These are phyloP conservation scores for Kalmanozyma brasiliensis DNA, from an alignment of 1,284 basidiomycete genomes.

Conservation along the genomic window DNA sequence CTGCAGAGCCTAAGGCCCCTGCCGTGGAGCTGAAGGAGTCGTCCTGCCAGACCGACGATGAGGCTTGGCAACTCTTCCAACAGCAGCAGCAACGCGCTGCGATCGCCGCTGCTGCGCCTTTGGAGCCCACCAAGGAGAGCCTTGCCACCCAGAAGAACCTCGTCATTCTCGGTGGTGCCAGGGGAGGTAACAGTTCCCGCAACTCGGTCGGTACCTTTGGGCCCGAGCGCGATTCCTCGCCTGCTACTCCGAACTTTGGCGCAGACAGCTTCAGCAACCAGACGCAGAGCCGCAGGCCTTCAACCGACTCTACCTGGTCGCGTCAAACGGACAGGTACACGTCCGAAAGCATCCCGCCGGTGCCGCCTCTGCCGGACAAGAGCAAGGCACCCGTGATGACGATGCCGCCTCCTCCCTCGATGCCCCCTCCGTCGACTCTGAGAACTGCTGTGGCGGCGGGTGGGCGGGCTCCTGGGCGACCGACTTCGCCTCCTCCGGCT, in stretches of 20 bases:
- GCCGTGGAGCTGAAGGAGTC: conserved; percentile 48
- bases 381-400: conserved; percentile 56
- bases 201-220: conserved; percentile 56
- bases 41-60: conserved; percentile 56
- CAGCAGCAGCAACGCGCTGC: conserved; percentile 21
- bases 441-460: too few species aligned
- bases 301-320: conserved; percentile 49
- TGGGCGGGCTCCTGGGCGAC: conserved; percentile 39
- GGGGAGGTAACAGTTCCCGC: conserved; percentile 27
- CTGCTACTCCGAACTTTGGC: conserved; percentile 45
- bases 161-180: conserved; percentile 41
- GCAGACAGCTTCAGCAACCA: conserved; percentile 42
- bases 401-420: conserved; percentile 56
- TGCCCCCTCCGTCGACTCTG: conserved; percentile 54
- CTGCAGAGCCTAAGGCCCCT: conserved; percentile 12
- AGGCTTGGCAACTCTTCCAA: conserved; percentile 42
- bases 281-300: conserved; percentile 33
- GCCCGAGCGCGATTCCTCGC: conserved; percentile 31
- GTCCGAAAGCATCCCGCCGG: conserved; percentile 33
- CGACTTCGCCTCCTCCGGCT: conserved; percentile 56
- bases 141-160: conserved; percentile 37
- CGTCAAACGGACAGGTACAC: conserved; percentile 25
- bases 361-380: conserved; percentile 51
- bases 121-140: conserved; percentile 30
- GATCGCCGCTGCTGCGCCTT: conserved; percentile 1